Conservation (phyloP, 129 eudicot species). For the Pittosporum tobira region DNA sequence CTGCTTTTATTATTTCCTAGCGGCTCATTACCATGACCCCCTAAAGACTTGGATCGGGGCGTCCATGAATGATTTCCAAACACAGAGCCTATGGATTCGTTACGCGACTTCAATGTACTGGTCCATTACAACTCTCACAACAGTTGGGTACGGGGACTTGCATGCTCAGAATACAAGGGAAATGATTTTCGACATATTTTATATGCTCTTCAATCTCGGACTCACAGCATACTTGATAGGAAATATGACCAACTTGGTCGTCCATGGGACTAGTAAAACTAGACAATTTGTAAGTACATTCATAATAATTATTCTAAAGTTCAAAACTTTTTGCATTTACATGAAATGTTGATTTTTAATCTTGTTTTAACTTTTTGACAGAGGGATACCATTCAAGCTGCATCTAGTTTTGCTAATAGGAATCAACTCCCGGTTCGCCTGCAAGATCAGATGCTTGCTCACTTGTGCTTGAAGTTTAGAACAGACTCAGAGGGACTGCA, state of each 20-base stretch:
- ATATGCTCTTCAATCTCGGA: conserved; percentile 93
- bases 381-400: conserved; percentile 98
- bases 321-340: neutral
- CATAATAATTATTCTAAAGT: neutral
- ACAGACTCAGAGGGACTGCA: conserved; percentile 94
- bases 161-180: conserved; percentile 82
- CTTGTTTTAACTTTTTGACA: conserved; percentile 11
- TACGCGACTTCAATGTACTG: conserved; percentile 80
- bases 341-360: neutral
- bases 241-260: conserved; percentile 95
- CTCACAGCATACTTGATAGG: conserved; percentile 80
- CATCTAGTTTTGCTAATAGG: conserved; percentile 89
- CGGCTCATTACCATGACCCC: conserved; percentile 63
- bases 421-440: conserved; percentile 68
- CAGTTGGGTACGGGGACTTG: conserved; percentile 91
- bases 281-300: conserved; percentile 62
- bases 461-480: conserved; percentile 74
- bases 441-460: conserved; percentile 98
- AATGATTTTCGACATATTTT: conserved; percentile 72
- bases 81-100: conserved; percentile 54
- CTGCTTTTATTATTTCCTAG: conserved; percentile 71
- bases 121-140: conserved; percentile 85
- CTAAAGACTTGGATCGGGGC: conserved; percentile 73
- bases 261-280: conserved; percentile 78
- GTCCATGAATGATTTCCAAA: conserved; percentile 32